Conservation (phyloP, 768 basidiomycete genomes). For the Lactifluus hygrophoroides region DNA sequence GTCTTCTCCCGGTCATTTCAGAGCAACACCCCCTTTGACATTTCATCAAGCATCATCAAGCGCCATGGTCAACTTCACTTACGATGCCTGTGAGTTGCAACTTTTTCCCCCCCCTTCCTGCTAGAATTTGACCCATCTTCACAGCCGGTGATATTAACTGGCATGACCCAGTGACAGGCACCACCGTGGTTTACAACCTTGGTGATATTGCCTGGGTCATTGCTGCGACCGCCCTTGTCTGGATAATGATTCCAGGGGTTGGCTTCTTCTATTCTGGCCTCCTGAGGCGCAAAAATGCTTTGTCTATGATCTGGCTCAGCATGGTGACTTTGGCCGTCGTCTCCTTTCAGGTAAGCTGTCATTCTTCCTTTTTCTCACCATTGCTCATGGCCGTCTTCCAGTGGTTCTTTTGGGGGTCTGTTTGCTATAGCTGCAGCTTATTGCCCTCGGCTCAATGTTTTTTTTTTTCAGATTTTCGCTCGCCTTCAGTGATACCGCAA, state of each 20-base stretch:
- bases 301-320: constrained; percentile 79
- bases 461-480: constrained; percentile 51
- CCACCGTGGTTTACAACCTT: constrained; percentile 39
- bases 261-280: constrained; percentile 90
- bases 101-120: not conserved
- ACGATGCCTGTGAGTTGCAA: constrained; percentile 19
- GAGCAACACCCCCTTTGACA: not conserved
- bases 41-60: not conserved
- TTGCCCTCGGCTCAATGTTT: not conserved
- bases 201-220: constrained; percentile 68
- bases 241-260: constrained; percentile 55
- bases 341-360: constrained; percentile 59
- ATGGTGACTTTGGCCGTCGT: constrained; percentile 73
- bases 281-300: constrained; percentile 85
- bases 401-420: constrained; percentile 94
- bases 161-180: constrained; percentile 21
- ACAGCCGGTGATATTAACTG: constrained; percentile 35
- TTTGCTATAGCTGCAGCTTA: not conserved
- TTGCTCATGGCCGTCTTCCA: constrained; percentile 30
- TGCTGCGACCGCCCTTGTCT: constrained; percentile 70
- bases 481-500: constrained; percentile 74
- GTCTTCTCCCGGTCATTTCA: not conserved
- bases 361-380: not conserved
- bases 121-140: not conserved
- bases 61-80: constrained; percentile 26